These are phyloP conservation scores for Mortierella sp. DNA, from an alignment of 371 early-diverging fungal species.

Conservation along the genomic window DNA sequence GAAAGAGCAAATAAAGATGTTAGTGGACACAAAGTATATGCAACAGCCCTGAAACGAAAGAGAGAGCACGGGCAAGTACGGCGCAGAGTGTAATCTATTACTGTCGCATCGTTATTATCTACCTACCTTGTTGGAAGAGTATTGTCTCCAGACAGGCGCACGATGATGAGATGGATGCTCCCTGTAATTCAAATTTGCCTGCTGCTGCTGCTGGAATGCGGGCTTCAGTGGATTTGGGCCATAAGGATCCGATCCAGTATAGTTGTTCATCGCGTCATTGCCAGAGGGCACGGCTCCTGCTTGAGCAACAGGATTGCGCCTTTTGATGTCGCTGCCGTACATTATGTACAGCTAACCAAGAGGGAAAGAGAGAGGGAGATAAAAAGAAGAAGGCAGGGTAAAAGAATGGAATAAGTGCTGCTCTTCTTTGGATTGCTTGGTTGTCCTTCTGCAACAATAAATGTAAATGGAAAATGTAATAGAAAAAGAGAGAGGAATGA, in stretches of 20 bases:
- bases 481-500: too few species aligned
- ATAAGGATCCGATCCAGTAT: slow-evolving; percentile 34
- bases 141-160: slow-evolving; percentile 13
- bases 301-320: slow-evolving; percentile 37
- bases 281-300: neutral
- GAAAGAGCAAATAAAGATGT: neutral
- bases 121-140: slow-evolving; percentile 54
- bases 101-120: neutral
- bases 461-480: too few species aligned
- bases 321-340: slow-evolving; percentile 51
- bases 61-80: neutral
- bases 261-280: neutral
- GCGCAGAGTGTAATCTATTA: neutral
- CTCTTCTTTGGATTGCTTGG: too few species aligned
- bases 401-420: too few species aligned
- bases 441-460: too few species aligned
- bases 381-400: neutral
- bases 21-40: neutral
- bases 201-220: slow-evolving; percentile 43
- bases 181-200: slow-evolving; percentile 15
- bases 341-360: slow-evolving; percentile 13
- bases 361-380: neutral
- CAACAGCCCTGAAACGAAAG: neutral
- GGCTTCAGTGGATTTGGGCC: slow-evolving; percentile 48
- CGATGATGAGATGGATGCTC: slow-evolving; percentile 27